Percentiles rank a stretch among this genome's conserved stretches.
Conservation (phyloP, 768 basidiomycete species). For the Serpula lacrymans region DNA sequence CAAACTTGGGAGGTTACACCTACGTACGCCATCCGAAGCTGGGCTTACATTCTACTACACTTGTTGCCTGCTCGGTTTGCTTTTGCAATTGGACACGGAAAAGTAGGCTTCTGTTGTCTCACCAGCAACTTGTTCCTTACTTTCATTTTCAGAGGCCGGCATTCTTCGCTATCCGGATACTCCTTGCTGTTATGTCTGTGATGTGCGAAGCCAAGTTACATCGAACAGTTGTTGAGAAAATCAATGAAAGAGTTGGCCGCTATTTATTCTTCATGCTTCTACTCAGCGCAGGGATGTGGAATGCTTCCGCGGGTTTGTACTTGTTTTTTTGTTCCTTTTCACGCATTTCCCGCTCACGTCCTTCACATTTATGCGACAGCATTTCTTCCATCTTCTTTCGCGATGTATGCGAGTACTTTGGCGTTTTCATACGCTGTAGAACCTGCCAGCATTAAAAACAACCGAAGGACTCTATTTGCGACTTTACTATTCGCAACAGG, state of each 20-base stretch:
- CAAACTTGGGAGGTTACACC: constrained; percentile 99
- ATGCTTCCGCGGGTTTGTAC: constrained; percentile 70
- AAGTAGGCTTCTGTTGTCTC: constrained; percentile 46
- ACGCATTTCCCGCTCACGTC: constrained; percentile 9
- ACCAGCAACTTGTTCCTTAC: constrained; percentile 2
- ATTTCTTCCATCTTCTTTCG: constrained; percentile 92
- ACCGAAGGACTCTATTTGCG: constrained; percentile 56
- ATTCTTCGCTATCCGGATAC: constrained; percentile 87
- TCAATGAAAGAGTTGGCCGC: constrained; percentile 90
- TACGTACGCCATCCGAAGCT: constrained; percentile 86
- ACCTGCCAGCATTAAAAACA: constrained; percentile 51
- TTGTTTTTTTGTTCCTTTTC: background rate
- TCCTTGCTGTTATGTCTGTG: constrained; percentile 68
- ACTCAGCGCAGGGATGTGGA: constrained; percentile 94
- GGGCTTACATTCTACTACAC: constrained; percentile 89
- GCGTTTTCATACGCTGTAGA: constrained; percentile 70
- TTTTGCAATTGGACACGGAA: constrained; percentile 58
- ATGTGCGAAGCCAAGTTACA: constrained; percentile 82
- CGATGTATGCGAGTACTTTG: constrained; percentile 84
- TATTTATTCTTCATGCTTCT: constrained; percentile 87
- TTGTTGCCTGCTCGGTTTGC: constrained; percentile 61
- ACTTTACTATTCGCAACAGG: constrained; percentile 75
- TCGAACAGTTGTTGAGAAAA: constrained; percentile 70
- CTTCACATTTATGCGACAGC: no score
- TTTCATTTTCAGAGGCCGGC: constrained; percentile 60